Conservation (phyloP, 2,329 filamentous ascomycete species). For the Decorospora gaudefroyi region DNA sequence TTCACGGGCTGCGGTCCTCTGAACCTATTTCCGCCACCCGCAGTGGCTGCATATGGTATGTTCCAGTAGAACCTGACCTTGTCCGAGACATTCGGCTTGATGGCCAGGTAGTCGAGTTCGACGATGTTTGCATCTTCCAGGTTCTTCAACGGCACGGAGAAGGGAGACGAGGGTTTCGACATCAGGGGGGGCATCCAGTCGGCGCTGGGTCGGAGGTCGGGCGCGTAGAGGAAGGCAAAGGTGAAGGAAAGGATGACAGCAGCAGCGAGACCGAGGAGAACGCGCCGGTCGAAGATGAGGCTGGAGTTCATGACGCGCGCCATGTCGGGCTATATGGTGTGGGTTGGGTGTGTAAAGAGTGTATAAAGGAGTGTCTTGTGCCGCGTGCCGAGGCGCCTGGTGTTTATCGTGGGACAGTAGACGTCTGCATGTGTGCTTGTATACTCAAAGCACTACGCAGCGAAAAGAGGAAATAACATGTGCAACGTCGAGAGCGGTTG, state of each 20-base stretch:
- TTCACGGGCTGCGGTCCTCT: conserved; percentile 39
- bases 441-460: background rate
- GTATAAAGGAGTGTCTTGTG: conserved; percentile 11
- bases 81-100: conserved; percentile 37
- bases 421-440: conserved; percentile 22
- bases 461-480: background rate
- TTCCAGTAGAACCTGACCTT: conserved; percentile 41
- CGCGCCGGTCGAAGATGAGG: conserved; percentile 35
- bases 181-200: conserved; percentile 36
- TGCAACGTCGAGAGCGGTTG: background rate
- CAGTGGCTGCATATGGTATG: conserved; percentile 40
- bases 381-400: conserved; percentile 1
- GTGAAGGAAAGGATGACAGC: conserved; percentile 31
- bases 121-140: conserved; percentile 35
- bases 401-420: conserved; percentile 1
- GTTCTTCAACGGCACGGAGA: conserved; percentile 33
- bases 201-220: conserved; percentile 28
- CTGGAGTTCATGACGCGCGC: conserved; percentile 32
- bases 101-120: conserved; percentile 39
- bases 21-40: conserved; percentile 38
- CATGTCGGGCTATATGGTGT: conserved; percentile 14
- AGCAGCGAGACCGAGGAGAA: conserved; percentile 29
- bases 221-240: conserved; percentile 36
- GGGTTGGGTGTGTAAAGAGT: background rate
- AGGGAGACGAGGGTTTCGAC: conserved; percentile 26